phyloP scores from a whole-genome alignment of 495 filamentous ascomycete species.

The Trichoderma orchidacearum region DNA sequence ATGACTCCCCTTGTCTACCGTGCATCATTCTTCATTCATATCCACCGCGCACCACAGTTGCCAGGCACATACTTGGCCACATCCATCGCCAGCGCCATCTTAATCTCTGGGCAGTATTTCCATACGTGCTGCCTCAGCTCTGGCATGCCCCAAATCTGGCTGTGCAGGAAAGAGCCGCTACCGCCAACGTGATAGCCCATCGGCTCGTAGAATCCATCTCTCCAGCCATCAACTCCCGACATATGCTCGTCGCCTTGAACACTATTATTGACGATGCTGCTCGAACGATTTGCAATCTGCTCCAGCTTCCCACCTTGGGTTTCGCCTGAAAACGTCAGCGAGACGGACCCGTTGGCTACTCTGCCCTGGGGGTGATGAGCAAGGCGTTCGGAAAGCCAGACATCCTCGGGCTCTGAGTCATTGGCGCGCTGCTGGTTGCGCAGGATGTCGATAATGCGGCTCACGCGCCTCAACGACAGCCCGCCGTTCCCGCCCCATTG shows the following conservation, averaged over 20 bases:
- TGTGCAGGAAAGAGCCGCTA: slow-evolving; percentile 20
- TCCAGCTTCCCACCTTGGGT: slow-evolving; percentile 11
- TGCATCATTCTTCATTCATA: neutral
- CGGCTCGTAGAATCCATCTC: slow-evolving; percentile 31
- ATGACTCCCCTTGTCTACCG: neutral
- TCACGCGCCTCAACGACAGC: slow-evolving; percentile 30
- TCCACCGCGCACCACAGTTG: slow-evolving; percentile 23
- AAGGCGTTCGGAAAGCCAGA: slow-evolving; percentile 34
- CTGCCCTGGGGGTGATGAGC: slow-evolving; percentile 23
- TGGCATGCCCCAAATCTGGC: slow-evolving; percentile 25
- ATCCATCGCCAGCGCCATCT: slow-evolving; percentile 37
- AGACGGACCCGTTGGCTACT: slow-evolving; percentile 29
- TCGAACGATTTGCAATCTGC: neutral
- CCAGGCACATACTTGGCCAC: slow-evolving; percentile 25
- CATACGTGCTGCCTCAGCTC: slow-evolving; percentile 28
- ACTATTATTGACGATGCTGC: neutral
- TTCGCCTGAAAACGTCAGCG: slow-evolving; percentile 30
- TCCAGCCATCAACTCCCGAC: slow-evolving; percentile 26
- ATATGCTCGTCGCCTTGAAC: slow-evolving; percentile 14
- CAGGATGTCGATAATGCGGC: slow-evolving; percentile 30
- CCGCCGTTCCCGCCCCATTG: slow-evolving; percentile 36
- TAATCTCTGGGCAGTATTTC: slow-evolving; percentile 39
- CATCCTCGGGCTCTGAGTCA: slow-evolving; percentile 28
- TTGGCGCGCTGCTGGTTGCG: slow-evolving; percentile 22
- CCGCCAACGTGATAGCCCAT: slow-evolving; percentile 41